These are phyloP conservation scores for Spergularia azorica DNA, from an alignment of 179 eudicot genomes.

Conservation along the genomic window DNA sequence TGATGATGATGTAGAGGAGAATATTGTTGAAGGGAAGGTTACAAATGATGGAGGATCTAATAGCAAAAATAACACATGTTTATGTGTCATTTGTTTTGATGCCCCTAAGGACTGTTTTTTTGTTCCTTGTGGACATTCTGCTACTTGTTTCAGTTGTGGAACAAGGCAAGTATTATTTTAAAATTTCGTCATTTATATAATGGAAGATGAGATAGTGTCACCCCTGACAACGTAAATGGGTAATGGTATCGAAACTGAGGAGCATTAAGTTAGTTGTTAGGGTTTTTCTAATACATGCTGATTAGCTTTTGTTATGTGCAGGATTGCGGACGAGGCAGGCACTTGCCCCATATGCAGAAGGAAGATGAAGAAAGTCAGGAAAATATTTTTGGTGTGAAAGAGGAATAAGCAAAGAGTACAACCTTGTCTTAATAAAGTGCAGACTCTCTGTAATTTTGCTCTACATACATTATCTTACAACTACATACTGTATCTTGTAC, in stretches of 20 bases:
- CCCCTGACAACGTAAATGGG: no score
- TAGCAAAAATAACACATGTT: conserved; percentile 34
- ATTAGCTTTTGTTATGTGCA: conserved; percentile 30
- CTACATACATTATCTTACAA: no score
- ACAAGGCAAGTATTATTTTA: conserved; percentile 44
- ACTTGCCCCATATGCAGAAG: conserved; percentile 77
- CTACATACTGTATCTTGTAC: no score
- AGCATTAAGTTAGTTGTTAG: not conserved
- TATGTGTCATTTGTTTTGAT: conserved; percentile 83
- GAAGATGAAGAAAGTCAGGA: conserved; percentile 73
- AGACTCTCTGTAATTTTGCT: no score
- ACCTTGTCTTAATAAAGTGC: no score
- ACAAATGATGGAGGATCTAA: conserved; percentile 49
- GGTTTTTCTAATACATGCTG: not conserved
- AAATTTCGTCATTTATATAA: not conserved
- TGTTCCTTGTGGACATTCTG: conserved; percentile 91
- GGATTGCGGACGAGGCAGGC: conserved; percentile 66
- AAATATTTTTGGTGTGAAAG: conserved; percentile 55
- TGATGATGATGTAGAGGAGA: conserved; percentile 43
- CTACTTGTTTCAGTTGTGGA: conserved; percentile 84
- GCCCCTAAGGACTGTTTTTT: conserved; percentile 83
- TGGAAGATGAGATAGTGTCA: not conserved
- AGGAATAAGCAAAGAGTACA: not conserved
- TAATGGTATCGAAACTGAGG: no score
- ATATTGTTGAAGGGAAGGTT: conserved; percentile 36